A percentile compares a stretch with the other conserved stretches of the same genome.
Conservation (phyloP, 2,329 filamentous ascomycete genomes). For the Penicillium palitans region DNA sequence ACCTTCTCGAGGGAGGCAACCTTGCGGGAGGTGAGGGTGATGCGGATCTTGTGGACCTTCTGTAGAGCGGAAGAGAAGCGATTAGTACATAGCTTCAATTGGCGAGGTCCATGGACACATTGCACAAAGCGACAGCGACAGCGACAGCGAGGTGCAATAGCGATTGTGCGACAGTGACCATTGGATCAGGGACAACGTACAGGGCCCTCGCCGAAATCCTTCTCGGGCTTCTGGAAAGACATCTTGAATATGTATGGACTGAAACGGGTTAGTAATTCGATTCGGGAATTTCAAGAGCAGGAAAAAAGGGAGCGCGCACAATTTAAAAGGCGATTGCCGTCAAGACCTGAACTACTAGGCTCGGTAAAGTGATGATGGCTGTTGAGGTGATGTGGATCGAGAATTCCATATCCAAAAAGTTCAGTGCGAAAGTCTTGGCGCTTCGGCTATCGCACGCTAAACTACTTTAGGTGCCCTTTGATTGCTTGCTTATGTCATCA, state of each 20-base stretch:
- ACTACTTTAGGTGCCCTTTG: conserved; percentile 23
- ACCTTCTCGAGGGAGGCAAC: conserved; percentile 96
- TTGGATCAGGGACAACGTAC: conserved; percentile 51
- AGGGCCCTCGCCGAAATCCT: conserved; percentile 87
- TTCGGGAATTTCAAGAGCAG: conserved; percentile 11
- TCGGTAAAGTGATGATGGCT: conserved; percentile 76
- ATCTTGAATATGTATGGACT: conserved; percentile 57
- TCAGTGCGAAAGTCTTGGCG: conserved; percentile 38
- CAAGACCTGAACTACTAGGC: conserved; percentile 78
- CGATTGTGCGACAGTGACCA: conserved; percentile 9
- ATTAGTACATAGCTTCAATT: conserved; percentile 12
- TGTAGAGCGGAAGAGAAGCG: conserved; percentile 35
- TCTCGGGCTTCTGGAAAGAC: conserved; percentile 95
- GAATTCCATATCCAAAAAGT: conserved; percentile 22
- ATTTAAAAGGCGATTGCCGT: conserved; percentile 51
- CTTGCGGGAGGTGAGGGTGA: conserved; percentile 95
- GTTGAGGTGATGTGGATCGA: conserved; percentile 27
- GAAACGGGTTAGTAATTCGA: conserved; percentile 24
- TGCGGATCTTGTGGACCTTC: conserved; percentile 98
- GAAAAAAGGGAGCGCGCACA: conserved; percentile 5
- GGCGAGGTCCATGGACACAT: conserved; percentile 1
- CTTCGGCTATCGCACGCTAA: conserved; percentile 45
- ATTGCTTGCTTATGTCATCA: conserved; percentile 13
- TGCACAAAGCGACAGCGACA: conserved; percentile 11
- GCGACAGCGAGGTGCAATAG: conserved; percentile 11